Base-by-base conservation (phyloP, 2,329 filamentous ascomycete species). In the Alternaria burnsii region DNA sequence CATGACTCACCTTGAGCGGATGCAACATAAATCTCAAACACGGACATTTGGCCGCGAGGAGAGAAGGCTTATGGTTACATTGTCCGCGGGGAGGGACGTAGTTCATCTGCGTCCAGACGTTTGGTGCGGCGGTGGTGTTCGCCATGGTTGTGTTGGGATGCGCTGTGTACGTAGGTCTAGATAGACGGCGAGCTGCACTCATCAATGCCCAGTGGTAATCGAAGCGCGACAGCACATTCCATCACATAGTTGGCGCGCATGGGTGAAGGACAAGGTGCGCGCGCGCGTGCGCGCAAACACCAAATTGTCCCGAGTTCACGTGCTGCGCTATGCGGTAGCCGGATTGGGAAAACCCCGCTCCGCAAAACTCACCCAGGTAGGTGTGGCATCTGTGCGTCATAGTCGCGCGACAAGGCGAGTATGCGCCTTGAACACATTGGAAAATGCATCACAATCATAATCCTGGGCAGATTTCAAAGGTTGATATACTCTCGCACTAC, bases 11-110 rank as follows among this genome's bases (percentile, higher is more conserved):
- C 76, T 87, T 86, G 43, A 86, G 76, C 0, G 85, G 85, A 72
- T 86, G 85, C 7, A 85, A 72, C 85, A 87, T 87, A 76, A 86
- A 87, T 18, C 85, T 79, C 42, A 85, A 73, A 69, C 85, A 87
- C 5, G 84, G 78, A 65, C 85, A 87, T 52, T 75, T 80, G 2
- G 80, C 70, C 2, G 78, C 79, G 32, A 85, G 71, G 16, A 85
- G 69, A 24, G 79, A 80, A 3, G 76, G 73, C 63, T 84, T 85
- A 76, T 80, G 80, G 52, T 84, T 83, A 73, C 84, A 86, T 53
- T 77, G 78, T 28, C 84, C 84, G 40, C 82, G 81, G 6, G 84
- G 84, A 28, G 83, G 81, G 11, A 76, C 74, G 63, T 85, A 85
- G 68, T 79, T 77, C 83, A 85, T 85, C 22, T 82, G 79, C 18